These are phyloP conservation scores for Backusella psychrophila DNA, from an alignment of 192 early-diverging fungal species.

Conservation along the genomic window DNA sequence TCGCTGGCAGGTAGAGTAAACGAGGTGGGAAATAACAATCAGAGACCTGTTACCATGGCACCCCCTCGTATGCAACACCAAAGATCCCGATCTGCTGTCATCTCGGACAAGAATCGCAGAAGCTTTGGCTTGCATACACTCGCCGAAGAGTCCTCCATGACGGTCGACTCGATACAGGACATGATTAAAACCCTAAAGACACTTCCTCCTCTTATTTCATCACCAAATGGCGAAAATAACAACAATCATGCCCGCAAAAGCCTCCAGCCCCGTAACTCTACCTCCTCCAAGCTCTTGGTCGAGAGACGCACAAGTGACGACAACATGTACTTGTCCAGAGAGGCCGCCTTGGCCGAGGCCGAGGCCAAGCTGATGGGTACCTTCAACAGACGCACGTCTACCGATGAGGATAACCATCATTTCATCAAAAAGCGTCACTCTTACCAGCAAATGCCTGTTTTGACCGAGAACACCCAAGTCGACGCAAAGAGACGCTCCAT, in stretches of 20 bases:
- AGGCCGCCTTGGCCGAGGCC: conserved; percentile 36
- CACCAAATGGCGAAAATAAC: not conserved
- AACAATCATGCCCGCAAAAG: not conserved
- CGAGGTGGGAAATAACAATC: not conserved
- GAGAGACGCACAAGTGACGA: conserved; percentile 15
- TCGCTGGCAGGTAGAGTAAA: not conserved
- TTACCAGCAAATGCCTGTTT: conserved; percentile 29
- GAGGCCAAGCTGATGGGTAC: conserved; percentile 44
- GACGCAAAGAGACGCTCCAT: conserved; percentile 17
- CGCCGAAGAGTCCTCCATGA: conserved; percentile 32
- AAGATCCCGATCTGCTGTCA: conserved; percentile 35
- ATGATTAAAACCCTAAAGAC: conserved; percentile 53
- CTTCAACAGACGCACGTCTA: conserved; percentile 16
- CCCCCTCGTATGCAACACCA: conserved; percentile 15
- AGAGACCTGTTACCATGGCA: not conserved
- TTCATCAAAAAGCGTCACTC: conserved; percentile 8
- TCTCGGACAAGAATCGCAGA: conserved; percentile 19
- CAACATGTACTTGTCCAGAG: conserved; percentile 20
- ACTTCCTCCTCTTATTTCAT: conserved; percentile 37
- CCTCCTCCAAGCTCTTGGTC: not conserved
- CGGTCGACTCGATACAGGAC: conserved; percentile 49
- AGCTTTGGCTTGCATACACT: conserved; percentile 31
- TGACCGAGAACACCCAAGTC: conserved; percentile 17
- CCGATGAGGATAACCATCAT: not conserved
- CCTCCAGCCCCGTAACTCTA: conserved; percentile 2